Conservation (phyloP, 1,284 basidiomycete species). For the Termitomyces sp. region DNA sequence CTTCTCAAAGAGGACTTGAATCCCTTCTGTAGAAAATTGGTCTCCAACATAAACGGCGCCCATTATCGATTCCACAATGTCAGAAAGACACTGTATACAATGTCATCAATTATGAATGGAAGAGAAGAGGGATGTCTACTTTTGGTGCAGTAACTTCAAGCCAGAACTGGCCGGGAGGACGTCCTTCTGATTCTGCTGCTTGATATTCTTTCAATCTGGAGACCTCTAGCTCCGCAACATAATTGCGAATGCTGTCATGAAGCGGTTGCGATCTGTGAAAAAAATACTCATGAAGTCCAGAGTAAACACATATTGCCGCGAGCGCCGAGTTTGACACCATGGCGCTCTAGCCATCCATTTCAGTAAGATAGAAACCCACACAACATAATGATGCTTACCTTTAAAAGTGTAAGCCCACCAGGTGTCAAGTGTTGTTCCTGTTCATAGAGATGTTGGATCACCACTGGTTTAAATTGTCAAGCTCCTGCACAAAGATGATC, state of each 20-base stretch:
- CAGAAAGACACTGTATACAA: slow-evolving; percentile 54
- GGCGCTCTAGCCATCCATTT: slow-evolving; percentile 44
- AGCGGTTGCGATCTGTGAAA: slow-evolving; percentile 52
- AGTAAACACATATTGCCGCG: slow-evolving; percentile 66
- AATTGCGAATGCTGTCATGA: slow-evolving; percentile 44
- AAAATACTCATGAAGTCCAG: slow-evolving; percentile 59
- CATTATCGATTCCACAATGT: slow-evolving; percentile 71
- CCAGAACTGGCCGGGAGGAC: slow-evolving; percentile 69
- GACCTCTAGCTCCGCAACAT: slow-evolving; percentile 43
- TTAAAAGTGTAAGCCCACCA: slow-evolving; percentile 69
- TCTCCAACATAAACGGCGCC: slow-evolving; percentile 76
- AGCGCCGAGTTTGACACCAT: slow-evolving; percentile 78
- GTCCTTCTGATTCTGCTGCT: slow-evolving; percentile 40
- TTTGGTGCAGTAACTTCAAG: slow-evolving; percentile 70
- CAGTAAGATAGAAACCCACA: slow-evolving; percentile 3
- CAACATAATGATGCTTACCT: slow-evolving; percentile 37
- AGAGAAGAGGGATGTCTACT: slow-evolving; percentile 32
- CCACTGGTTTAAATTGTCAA: slow-evolving; percentile 41
- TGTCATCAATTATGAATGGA: background rate
- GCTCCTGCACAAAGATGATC: background rate
- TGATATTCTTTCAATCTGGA: slow-evolving; percentile 47
- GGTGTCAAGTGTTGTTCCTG: slow-evolving; percentile 59
- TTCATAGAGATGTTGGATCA: slow-evolving; percentile 65
- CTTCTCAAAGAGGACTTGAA: slow-evolving; percentile 59
- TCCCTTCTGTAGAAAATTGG: slow-evolving; percentile 53